These are phyloP conservation scores for Lophiostoma macrostomum DNA, from an alignment of 495 filamentous ascomycete genomes.

Conservation along the genomic window DNA sequence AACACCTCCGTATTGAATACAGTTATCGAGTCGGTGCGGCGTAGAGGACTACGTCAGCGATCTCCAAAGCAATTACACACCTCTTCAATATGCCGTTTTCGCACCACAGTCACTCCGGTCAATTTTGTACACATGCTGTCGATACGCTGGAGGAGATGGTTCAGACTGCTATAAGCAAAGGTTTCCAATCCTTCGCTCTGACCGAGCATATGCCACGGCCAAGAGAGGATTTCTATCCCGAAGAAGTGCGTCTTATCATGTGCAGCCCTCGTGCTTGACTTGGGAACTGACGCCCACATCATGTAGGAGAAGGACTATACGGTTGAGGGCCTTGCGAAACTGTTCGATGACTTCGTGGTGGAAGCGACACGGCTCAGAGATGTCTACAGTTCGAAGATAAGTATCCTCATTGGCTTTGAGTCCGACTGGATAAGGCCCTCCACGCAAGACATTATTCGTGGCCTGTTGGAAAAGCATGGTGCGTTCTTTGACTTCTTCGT, in stretches of 20 bases:
- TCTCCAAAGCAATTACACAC: neutral
- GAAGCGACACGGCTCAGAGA: conserved; percentile 70
- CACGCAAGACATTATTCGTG: conserved; percentile 56
- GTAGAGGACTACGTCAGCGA: too few relatives aligned
- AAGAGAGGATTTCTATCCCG: conserved; percentile 79
- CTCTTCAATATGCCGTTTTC: conserved; percentile 81
- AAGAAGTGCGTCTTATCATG: conserved; percentile 61
- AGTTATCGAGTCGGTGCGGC: too few relatives aligned
- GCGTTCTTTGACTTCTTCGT: conserved; percentile 87
- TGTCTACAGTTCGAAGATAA: conserved; percentile 67
- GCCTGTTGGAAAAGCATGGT: conserved; percentile 57
- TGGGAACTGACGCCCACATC: neutral
- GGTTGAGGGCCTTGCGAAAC: conserved; percentile 43
- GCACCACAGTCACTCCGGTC: conserved; percentile 97
- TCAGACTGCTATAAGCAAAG: conserved; percentile 68
- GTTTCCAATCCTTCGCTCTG: conserved; percentile 78
- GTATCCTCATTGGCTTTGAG: conserved; percentile 87
- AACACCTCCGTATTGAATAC: neutral
- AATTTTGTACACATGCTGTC: conserved; percentile 92
- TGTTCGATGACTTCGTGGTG: conserved; percentile 66
- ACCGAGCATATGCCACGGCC: conserved; percentile 97
- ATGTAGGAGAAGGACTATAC: conserved; percentile 13
- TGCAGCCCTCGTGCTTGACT: neutral
- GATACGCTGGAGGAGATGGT: conserved; percentile 81
- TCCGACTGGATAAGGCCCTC: conserved; percentile 80